phyloP scores from a whole-genome alignment of 257 asterid species.

The Cruciata laevipes region DNA sequence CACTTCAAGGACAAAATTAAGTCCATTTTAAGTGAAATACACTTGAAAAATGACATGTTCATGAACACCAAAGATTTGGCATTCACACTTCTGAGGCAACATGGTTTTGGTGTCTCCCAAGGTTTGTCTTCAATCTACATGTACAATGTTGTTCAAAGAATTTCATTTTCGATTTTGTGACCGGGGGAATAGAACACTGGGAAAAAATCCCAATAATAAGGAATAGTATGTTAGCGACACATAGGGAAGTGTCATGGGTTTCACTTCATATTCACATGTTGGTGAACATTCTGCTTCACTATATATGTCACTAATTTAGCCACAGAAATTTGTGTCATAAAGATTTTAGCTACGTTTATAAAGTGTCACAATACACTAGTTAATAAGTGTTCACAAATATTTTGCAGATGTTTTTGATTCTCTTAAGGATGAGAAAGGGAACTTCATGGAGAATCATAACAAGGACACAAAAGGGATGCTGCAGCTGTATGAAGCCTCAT shows the following conservation, averaged over 20 bases:
- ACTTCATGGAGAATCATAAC: not conserved
- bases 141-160: too few species aligned
- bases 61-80: not conserved
- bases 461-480: slow-evolving; percentile 2
- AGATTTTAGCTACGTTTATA: too few species aligned
- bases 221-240: not conserved
- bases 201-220: not conserved
- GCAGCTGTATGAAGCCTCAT: not conserved
- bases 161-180: not conserved
- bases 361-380: too few species aligned
- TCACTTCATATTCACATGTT: not conserved
- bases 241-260: not conserved
- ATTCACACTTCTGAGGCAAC: not conserved
- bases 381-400: too few species aligned
- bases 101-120: slow-evolving; percentile 4
- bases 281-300: not conserved
- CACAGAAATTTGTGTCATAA: not conserved
- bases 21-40: not conserved
- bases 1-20: not conserved
- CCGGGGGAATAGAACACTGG: not conserved
- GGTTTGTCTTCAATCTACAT: not conserved
- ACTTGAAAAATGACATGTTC: not conserved
- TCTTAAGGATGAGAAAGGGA: not conserved
- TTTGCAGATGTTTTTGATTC: not conserved
- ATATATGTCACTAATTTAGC: not conserved